Evolutionary conservation across 1,139 yeast species (phyloP).

Genomic region (Pneumocystis murina): DNA sequence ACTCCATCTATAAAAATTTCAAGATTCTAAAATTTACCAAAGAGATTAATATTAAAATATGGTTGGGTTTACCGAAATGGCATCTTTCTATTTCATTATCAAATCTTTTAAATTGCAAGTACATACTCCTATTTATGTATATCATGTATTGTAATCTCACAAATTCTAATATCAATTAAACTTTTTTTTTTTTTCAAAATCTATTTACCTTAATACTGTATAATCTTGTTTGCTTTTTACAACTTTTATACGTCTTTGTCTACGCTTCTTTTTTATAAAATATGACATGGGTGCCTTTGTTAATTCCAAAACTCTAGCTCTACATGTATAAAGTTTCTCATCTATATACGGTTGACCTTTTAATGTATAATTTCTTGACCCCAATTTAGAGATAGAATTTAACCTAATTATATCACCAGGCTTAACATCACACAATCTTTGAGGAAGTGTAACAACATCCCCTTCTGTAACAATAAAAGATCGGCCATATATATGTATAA

Average conservation of each 20-base stretch:
- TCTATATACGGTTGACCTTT: slow-evolving; percentile 38
- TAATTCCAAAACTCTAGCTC: slow-evolving; percentile 71
- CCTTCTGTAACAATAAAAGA: slow-evolving; percentile 86
- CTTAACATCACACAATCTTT: not conserved
- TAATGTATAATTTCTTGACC: slow-evolving; percentile 69
- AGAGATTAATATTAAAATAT: not conserved
- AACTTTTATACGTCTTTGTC: slow-evolving; percentile 74
- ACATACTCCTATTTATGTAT: not conserved
- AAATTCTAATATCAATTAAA: not conserved
- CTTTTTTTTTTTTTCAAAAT: not conserved
- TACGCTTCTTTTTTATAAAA: slow-evolving; percentile 53
- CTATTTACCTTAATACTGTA: slow-evolving; percentile 45
- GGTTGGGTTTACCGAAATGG: not conserved
- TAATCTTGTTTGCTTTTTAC: slow-evolving; percentile 63
- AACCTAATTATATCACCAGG: slow-evolving; percentile 59
- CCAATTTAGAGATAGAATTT: slow-evolving; percentile 64
- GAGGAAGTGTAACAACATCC: slow-evolving; percentile 62
- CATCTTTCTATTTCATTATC: not conserved
- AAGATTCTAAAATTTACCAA: not conserved
- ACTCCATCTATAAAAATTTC: not conserved
- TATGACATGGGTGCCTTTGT: slow-evolving; percentile 68
- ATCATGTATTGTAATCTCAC: not conserved
- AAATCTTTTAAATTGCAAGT: not conserved
- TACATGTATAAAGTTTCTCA: slow-evolving; percentile 41
- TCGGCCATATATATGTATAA: slow-evolving; percentile 65